Percentiles rank a stretch among this genome's conserved stretches.
Conservation (phyloP, 495 filamentous ascomycete species). For the Ascodesmis nigricans region DNA sequence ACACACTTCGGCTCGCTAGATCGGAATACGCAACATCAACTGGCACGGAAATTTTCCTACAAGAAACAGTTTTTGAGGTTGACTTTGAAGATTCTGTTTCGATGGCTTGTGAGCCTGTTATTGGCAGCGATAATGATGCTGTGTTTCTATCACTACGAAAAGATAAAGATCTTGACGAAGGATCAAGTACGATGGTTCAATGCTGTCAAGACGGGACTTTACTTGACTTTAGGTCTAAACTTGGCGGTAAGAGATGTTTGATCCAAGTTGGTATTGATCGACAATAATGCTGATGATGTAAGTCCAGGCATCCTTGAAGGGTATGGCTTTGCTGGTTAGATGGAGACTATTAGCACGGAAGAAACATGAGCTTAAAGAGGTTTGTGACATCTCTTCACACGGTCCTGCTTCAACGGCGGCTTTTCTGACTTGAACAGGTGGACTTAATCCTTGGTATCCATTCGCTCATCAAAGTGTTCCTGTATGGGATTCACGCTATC, state of each 20-base stretch:
- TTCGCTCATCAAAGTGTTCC: slow-evolving; percentile 12
- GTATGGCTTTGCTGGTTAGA: slow-evolving; percentile 11
- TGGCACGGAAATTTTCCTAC: slow-evolving; percentile 7
- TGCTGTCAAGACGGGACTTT: slow-evolving; percentile 9
- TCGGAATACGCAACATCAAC: slow-evolving; percentile 2
- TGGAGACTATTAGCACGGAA: slow-evolving; percentile 13
- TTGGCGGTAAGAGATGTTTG: not conserved
- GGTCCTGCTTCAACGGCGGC: too few species aligned
- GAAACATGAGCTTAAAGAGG: slow-evolving; percentile 10
- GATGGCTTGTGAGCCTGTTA: slow-evolving; percentile 8
- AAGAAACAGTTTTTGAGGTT: slow-evolving; percentile 10
- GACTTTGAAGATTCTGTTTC: slow-evolving; percentile 7
- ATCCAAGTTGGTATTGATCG: not conserved
- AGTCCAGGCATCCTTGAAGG: slow-evolving; percentile 10
- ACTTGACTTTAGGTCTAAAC: slow-evolving; percentile 6
- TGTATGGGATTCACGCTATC: slow-evolving; percentile 8
- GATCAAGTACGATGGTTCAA: slow-evolving; percentile 10
- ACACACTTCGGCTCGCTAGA: slow-evolving; percentile 6
- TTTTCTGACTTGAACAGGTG: too few species aligned
- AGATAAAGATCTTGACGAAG: slow-evolving; percentile 8
- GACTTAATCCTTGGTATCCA: slow-evolving; percentile 10
- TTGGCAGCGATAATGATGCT: slow-evolving; percentile 7
- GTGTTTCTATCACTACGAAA: slow-evolving; percentile 10
- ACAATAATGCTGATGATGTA: not conserved
- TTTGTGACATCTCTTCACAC: not conserved